These are phyloP conservation scores for Neolentinus lepideus DNA, from an alignment of 1,284 basidiomycete species.

Conservation along the genomic window DNA sequence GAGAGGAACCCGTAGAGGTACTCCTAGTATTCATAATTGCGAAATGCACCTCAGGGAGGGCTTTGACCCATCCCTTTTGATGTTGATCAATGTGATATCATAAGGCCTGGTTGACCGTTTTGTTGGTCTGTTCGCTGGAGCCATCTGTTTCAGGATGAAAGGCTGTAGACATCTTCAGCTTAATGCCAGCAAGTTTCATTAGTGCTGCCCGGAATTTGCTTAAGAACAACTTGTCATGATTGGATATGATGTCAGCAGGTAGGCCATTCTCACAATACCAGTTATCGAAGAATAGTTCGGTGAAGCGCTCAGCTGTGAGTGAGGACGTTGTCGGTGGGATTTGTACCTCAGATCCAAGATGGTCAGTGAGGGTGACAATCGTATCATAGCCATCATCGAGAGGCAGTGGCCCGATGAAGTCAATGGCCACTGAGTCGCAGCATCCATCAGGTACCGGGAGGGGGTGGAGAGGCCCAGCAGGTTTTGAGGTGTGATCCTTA, in stretches of 20 bases:
- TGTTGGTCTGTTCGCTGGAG: conserved; percentile 14
- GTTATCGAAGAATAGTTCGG: conserved; percentile 23
- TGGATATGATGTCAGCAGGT: conserved; percentile 29
- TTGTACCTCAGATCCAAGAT: conserved; percentile 26
- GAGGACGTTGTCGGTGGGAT: conserved; percentile 20
- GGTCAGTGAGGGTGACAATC: conserved; percentile 28
- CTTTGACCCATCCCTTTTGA: conserved; percentile 33
- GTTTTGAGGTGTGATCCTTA: conserved; percentile 11
- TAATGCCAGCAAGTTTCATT: conserved; percentile 23
- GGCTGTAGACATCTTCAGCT: conserved; percentile 31
- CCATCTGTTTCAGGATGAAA: conserved; percentile 35
- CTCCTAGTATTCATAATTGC: conserved; percentile 22
- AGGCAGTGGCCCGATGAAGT: conserved; percentile 35
- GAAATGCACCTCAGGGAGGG: conserved; percentile 24
- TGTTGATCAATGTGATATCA: conserved; percentile 28
- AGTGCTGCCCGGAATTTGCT: conserved; percentile 32
- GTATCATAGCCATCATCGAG: conserved; percentile 26
- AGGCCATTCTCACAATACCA: conserved; percentile 35
- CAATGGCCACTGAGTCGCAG: conserved; percentile 28
- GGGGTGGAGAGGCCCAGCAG: conserved; percentile 15
- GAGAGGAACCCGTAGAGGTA: conserved; percentile 25
- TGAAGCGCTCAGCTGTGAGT: conserved; percentile 26
- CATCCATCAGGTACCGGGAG: conserved; percentile 11
- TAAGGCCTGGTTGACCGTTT: conserved; percentile 24
- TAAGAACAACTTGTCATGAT: conserved; percentile 34